phyloP scores from a whole-genome alignment of 345 rosid genomes.

The Hibiscus tridactylites region DNA sequence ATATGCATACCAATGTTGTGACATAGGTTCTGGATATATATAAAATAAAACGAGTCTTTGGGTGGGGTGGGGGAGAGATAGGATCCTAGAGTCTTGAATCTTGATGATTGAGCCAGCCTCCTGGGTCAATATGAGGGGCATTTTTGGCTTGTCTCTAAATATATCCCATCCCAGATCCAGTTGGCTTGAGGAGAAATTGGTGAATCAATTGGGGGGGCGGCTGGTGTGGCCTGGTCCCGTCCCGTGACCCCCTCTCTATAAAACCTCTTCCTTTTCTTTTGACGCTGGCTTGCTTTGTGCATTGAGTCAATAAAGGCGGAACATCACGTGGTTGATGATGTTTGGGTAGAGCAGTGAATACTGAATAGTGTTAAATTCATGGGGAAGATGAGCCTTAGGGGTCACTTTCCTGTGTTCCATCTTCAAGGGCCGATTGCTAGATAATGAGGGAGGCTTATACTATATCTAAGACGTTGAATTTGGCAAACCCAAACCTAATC shows the following conservation, averaged over 20 bases:
- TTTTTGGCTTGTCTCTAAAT: not conserved
- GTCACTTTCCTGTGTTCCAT: constrained; percentile 1
- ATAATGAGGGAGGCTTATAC: not conserved
- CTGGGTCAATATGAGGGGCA: not conserved
- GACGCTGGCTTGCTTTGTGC: not conserved
- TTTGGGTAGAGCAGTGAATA: not conserved
- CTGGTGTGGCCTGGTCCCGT: too few relatives aligned
- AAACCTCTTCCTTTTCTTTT: not conserved
- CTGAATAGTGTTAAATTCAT: constrained; percentile 8
- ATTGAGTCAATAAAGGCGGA: constrained; percentile 16
- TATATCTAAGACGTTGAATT: not conserved
- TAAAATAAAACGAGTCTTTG: not conserved
- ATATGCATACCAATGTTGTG: too few relatives aligned
- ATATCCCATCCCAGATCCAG: not conserved
- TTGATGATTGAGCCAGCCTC: too few relatives aligned
- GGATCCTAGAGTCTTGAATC: too few relatives aligned
- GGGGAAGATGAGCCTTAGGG: constrained; percentile 1
- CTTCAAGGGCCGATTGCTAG: not conserved
- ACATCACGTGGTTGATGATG: constrained; percentile 21
- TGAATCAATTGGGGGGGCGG: not conserved
- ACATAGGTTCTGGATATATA: too few relatives aligned
- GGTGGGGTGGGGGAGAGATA: not conserved
- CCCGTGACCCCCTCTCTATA: not conserved
- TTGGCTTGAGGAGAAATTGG: not conserved
- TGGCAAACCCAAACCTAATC: not conserved